These are phyloP conservation scores for Fonsecaea nubica DNA, from an alignment of 2,329 filamentous ascomycete genomes.

Conservation along the genomic window DNA sequence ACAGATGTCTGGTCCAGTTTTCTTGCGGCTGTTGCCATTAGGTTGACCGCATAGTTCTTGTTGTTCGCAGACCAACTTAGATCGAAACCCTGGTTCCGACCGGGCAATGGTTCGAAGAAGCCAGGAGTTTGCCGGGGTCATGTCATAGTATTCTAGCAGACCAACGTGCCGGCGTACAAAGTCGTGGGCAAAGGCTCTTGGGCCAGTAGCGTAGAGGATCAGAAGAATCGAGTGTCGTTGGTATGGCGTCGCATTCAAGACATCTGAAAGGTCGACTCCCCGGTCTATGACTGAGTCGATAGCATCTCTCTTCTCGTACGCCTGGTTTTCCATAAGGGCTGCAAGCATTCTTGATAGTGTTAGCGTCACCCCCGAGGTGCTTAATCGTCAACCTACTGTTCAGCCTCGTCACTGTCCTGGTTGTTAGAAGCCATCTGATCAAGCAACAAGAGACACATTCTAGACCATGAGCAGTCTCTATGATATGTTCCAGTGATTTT, in stretches of 20 bases:
- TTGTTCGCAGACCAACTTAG: neutral
- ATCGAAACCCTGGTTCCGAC: neutral
- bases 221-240: neutral
- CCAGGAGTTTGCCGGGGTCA: neutral
- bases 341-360: neutral
- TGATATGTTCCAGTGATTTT: neutral
- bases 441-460: neutral
- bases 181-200: neutral
- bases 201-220: neutral
- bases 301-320: neutral
- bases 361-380: neutral
- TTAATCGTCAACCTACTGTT: neutral
- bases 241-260: neutral
- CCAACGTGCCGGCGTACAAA: neutral
- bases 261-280: neutral
- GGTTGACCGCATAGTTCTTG: neutral
- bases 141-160: neutral
- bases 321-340: neutral
- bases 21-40: neutral
- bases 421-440: neutral
- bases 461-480: neutral
- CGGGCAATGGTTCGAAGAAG: neutral
- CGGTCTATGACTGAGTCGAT: neutral
- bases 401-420: neutral
- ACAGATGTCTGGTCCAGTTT: neutral